Percentiles rank a stretch among this genome's conserved stretches.
Conservation (phyloP, 331 rosid genomes). For the Malus hybrid region DNA sequence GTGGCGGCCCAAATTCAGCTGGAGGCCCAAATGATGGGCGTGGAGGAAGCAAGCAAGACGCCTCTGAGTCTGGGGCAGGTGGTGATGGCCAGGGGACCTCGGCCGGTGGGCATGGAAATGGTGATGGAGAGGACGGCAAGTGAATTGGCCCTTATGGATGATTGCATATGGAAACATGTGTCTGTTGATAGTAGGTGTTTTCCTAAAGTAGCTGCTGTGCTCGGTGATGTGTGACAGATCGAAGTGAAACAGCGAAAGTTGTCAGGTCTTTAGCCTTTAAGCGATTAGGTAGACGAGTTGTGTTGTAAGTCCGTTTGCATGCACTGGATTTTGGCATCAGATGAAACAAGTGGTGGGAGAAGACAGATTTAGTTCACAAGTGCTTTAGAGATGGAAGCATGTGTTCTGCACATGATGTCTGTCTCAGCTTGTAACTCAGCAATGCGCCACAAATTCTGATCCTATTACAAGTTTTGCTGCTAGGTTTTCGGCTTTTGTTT, state of each 20-base stretch:
- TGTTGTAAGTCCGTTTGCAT: slow-evolving; percentile 37
- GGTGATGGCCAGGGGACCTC: slow-evolving; percentile 67
- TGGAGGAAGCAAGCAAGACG: slow-evolving; percentile 77
- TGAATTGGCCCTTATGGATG: slow-evolving; percentile 26
- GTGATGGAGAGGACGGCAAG: slow-evolving; percentile 70
- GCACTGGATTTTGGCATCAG: slow-evolving; percentile 31
- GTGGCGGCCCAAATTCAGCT: slow-evolving; percentile 48
- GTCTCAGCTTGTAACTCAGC: slow-evolving; percentile 21
- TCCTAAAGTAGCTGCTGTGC: slow-evolving; percentile 29
- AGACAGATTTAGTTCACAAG: slow-evolving; percentile 20
- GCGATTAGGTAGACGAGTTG: slow-evolving; percentile 38
- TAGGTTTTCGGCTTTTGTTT: not conserved
- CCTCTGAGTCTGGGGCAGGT: slow-evolving; percentile 55
- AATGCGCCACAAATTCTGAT: slow-evolving; percentile 7
- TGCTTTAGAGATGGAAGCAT: slow-evolving; percentile 14
- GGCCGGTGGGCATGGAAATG: slow-evolving; percentile 49
- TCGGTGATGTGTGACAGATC: slow-evolving; percentile 35
- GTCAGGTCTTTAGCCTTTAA: slow-evolving; percentile 13
- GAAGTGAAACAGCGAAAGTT: slow-evolving; percentile 20
- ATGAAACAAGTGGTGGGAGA: slow-evolving; percentile 23
- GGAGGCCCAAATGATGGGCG: slow-evolving; percentile 43
- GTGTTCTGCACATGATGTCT: slow-evolving; percentile 13
- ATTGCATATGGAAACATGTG: slow-evolving; percentile 29
- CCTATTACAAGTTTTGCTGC: slow-evolving; percentile 9
- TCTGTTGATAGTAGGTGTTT: slow-evolving; percentile 74